Percentiles rank a stretch among this genome's conserved stretches.
Conservation (phyloP, 139 green algal genomes). For the Trebouxia sp. region DNA sequence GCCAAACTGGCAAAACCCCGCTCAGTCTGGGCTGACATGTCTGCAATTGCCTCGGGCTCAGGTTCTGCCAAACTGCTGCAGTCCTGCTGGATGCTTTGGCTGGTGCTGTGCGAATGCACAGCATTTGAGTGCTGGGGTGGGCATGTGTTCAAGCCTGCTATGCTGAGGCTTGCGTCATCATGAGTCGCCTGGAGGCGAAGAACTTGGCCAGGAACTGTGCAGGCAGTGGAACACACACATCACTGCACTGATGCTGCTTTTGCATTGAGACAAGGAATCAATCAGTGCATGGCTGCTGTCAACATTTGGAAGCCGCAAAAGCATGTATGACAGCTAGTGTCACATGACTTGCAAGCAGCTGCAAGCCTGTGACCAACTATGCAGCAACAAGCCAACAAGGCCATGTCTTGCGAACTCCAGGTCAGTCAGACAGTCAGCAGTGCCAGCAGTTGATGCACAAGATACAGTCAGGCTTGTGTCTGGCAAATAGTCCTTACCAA, state of each 20-base stretch:
- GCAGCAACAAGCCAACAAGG: too few species aligned
- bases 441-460: background rate
- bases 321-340: too few species aligned
- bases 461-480: background rate
- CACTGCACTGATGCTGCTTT: too few species aligned
- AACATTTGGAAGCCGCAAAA: too few species aligned
- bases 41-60: background rate
- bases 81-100: too few species aligned
- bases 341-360: background rate
- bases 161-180: conserved; percentile 7
- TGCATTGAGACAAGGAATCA: too few species aligned
- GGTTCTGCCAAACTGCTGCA: background rate
- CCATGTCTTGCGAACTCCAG: background rate
- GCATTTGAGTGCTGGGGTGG: background rate
- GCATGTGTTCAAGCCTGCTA: background rate
- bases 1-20: background rate
- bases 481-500: background rate
- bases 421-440: background rate
- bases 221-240: background rate
- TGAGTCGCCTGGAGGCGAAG: background rate
- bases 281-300: too few species aligned
- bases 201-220: background rate
- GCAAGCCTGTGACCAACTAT: background rate
- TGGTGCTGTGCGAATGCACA: too few species aligned
- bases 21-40: background rate